These are phyloP conservation scores for Pilobolus umbonatus DNA, from an alignment of 192 early-diverging fungal genomes.

Conservation along the genomic window DNA sequence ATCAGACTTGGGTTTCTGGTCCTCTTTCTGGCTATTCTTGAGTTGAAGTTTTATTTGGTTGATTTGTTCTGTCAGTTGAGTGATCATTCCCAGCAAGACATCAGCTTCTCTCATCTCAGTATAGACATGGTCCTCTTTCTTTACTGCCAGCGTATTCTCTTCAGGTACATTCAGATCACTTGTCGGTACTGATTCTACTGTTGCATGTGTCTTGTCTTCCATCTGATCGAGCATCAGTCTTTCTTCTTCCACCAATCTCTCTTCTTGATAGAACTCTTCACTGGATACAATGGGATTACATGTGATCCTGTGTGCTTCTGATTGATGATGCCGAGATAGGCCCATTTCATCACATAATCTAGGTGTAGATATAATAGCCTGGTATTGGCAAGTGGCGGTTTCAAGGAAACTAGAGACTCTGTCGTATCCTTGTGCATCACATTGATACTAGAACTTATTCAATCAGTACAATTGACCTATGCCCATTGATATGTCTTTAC, in stretches of 20 bases:
- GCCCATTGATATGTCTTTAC: slow-evolving; percentile 18
- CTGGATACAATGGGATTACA: slow-evolving; percentile 64
- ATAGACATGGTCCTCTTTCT: neutral
- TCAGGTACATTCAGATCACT: neutral
- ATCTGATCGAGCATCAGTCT: too few species aligned
- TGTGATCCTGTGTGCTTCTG: slow-evolving; percentile 50
- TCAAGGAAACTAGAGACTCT: slow-evolving; percentile 66
- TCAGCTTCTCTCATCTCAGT: neutral
- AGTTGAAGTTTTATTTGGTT: slow-evolving; percentile 1
- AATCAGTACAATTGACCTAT: neutral
- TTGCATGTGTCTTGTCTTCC: neutral
- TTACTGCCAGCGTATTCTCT: neutral
- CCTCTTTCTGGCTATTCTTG: neutral
- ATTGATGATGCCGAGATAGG: slow-evolving; percentile 38
- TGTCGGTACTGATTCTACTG: too few species aligned
- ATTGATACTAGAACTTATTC: slow-evolving; percentile 60
- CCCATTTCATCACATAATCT: slow-evolving; percentile 62
- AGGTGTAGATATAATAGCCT: slow-evolving; percentile 72
- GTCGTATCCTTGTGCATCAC: slow-evolving; percentile 53
- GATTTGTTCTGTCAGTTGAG: slow-evolving; percentile 7
- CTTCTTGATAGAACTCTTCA: slow-evolving; percentile 2
- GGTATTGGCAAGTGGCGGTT: slow-evolving; percentile 66
- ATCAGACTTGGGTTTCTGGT: neutral
- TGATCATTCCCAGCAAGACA: neutral
- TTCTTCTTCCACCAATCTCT: neutral